phyloP scores from a whole-genome alignment of 2,329 filamentous ascomycete genomes.

The Colletotrichum karsti region DNA sequence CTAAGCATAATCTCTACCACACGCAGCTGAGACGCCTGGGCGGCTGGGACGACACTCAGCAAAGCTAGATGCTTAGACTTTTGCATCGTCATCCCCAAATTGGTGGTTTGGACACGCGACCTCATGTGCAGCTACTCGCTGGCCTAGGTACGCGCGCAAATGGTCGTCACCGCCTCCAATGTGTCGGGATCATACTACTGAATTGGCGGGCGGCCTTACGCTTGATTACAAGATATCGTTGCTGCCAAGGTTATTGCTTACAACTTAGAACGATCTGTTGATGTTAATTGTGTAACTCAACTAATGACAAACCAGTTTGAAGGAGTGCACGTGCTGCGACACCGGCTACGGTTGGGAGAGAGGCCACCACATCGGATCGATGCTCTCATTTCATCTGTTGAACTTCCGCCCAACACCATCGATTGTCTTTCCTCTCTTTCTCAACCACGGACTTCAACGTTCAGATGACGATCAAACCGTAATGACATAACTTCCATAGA shows the following conservation, averaged over 20 bases:
- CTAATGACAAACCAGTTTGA: no score
- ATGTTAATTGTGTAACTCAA: no score
- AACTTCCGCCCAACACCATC: not conserved
- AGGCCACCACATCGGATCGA: not conserved
- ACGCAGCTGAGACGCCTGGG: not conserved
- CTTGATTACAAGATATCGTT: no score
- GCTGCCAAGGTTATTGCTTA: no score
- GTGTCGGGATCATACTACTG: not conserved
- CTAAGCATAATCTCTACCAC: not conserved
- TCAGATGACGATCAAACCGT: not conserved
- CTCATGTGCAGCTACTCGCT: not conserved
- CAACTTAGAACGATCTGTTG: no score
- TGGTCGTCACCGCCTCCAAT: not conserved
- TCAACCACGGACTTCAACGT: not conserved
- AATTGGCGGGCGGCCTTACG: no score
- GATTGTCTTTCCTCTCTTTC: not conserved
- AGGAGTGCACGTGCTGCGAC: not conserved
- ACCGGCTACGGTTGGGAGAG: not conserved
- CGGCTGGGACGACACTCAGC: not conserved
- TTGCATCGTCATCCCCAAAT: not conserved
- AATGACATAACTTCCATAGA: not conserved
- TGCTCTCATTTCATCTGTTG: not conserved
- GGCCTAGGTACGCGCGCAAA: not conserved
- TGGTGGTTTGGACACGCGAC: not conserved
- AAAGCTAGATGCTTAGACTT: not conserved